Evolutionary conservation across 164 flowering plant genomes (phyloP), one percentile per base, ranked within the genome.

Genomic region (Umbellularia californica): DNA sequence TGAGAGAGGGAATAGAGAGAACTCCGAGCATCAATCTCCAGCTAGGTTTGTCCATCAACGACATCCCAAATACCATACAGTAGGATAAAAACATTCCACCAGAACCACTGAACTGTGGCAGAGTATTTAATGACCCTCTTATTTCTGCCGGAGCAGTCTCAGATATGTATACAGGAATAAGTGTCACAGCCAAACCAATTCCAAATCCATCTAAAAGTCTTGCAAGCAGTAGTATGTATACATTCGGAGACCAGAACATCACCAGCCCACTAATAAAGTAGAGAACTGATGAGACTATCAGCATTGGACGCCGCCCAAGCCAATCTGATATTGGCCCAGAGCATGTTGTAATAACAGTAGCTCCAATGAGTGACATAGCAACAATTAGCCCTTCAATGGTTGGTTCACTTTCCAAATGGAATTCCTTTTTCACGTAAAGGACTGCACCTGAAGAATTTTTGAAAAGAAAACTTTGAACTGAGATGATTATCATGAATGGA

Each of bases 21-120:
- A 94, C 88, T 58, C 97, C 97, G 55, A 94, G 92, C 98, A 94
- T 94, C 82, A 92, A 30, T 63, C 90, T 85, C 98, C 98, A 94
- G 78, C 90, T 91, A 0, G 95, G 88, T 25, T 87, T 82, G 33
- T 70, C 64, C 78, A 51, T 69, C 82, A 94, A 74, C 22, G 98
- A 94, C 98, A 94, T 89, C 41, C 90, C 92, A 73, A 95, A 95
- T 47, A 95, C 83, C 97, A 92, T 89, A 74, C 95, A 88, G n/a
- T 95, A 95, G 0, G 98, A 79, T 35, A 92, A 76, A 72, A 92
- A 92, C 98, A 95, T 91, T 41, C 90, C 98, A 55, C 85, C 90
- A 15, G 97, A 91, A 50, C 97, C 97, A 68, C 81, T 79, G 81
- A 95, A 95, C 76, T 95, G 98, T 5, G 98, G 98, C 73, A 92